Base-by-base conservation (phyloP, 2,329 filamentous ascomycete species). In the Keithomyces neogunnii region DNA sequence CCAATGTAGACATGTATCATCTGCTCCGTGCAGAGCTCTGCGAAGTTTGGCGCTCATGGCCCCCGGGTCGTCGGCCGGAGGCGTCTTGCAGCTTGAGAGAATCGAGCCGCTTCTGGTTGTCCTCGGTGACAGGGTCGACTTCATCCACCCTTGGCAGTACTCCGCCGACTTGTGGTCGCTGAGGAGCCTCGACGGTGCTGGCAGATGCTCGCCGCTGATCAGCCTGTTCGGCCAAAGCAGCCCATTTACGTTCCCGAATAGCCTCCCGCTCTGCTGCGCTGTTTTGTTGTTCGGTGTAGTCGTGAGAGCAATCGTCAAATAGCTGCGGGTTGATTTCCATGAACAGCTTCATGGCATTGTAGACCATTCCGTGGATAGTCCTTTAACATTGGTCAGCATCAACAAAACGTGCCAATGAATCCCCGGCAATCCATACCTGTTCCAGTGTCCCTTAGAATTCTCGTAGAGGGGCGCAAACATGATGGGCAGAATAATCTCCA, bases 321-420 rank as follows among this genome's bases (percentile, higher is more conserved):
- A 99, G 81, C 68, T 96, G 91, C 8, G 93, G 93, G 68, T 97
- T 97, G 63, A 99, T 96, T 69, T 99, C 93, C 93, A 99, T 99
- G 70, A 99, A 99, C 38, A 99, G 81, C 69, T 99, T 99, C 93
- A 99, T 97, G 52, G 93, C 93, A 63, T 97, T 99, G 69, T 97
- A 97, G 9, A 99, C 93, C 92, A 99, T 97, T 66, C 93, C 93
- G 65, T 99, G 93, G 59, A 99, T 99, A 6, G 93, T 99, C 63
- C 93, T 97, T 57, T 2, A 26, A 33, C 8, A 9, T 11, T 48
- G 4, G 38, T 47, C 26, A 47, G 46, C 38, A 36, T 45, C 6
- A 32, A 28, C 9, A 4, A 32, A 40, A 35, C 30, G 35, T 10
- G 5, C 31, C 11, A 35, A 7, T 7, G 10, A 7, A 28, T 19